Conservation (phyloP, 176 grass and related monocot genomes). For the Secale cereale region DNA sequence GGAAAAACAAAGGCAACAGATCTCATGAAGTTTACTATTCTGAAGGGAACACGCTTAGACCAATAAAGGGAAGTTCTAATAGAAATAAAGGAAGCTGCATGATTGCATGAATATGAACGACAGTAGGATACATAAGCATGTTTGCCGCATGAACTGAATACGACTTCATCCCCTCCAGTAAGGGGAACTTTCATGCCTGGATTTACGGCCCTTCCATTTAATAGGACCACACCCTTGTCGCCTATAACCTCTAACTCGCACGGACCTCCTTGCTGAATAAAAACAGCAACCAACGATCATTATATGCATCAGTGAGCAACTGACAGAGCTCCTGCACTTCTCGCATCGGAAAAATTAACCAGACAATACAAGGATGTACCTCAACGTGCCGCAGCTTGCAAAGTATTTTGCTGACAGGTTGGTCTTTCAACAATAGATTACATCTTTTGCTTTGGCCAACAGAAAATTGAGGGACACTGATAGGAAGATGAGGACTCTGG, state of each 20-base stretch:
- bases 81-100: conserved; percentile 12
- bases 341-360: conserved; percentile 5
- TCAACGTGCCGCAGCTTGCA: conserved; percentile 71
- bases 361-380: conserved; percentile 43
- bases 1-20: conserved; percentile 23
- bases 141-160: conserved; percentile 70
- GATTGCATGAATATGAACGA: conserved; percentile 21
- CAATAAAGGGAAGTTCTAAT: conserved; percentile 7
- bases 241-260: conserved; percentile 81
- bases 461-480: conserved; percentile 57
- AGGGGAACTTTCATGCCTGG: conserved; percentile 55
- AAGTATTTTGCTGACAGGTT: conserved; percentile 75
- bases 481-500: conserved; percentile 82
- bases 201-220: conserved; percentile 66
- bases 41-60: conserved; percentile 16
- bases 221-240: conserved; percentile 71
- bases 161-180: conserved; percentile 84
- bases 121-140: conserved; percentile 96
- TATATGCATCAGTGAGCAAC: conserved; percentile 15
- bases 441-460: conserved; percentile 73
- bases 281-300: conserved; percentile 8
- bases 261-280: conserved; percentile 28
- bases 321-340: background rate
- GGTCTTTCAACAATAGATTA: conserved; percentile 78
- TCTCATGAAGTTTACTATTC: conserved; percentile 16